Evolutionary conservation across 768 basidiomycete genomes (phyloP), one percentile per base, ranked within the genome.

Genomic region (Xanthoconium stramineum): DNA sequence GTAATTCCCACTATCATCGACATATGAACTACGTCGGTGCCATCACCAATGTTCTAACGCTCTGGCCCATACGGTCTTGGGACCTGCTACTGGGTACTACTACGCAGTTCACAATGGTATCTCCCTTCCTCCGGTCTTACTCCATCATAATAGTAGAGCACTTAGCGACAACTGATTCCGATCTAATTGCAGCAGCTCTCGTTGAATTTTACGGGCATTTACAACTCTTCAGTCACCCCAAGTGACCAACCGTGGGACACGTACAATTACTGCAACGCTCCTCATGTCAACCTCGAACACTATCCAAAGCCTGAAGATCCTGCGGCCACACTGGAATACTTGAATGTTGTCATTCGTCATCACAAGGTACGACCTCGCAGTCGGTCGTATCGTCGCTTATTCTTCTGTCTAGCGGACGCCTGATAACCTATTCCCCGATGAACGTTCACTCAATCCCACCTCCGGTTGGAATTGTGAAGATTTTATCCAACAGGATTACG

Each of bases 181-280:
- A 42, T 36, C 28, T 24, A 52, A 32, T n/a, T 38, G 20, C 36
- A 68, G 56, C 52, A 50, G n/a, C 46, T 56, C 29, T 36, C 53
- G 20, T 42, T 54, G 42, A 47, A 46, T 28, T 24, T 30, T 32
- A 60, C 58, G n/a, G 78, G 79, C 7, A 65, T 80, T 30, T 80
- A 80, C 62, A 72, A 76, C 45, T 72, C 77, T 6, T 80, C 79
- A 3, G 19, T 65, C 33, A 80, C 80, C 1, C 79, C 80, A 11
- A 52, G 52, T 1, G 36, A 58, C 44, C 61, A 75, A 12, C 75
- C 78, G 0, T 80, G 80, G 80, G 74, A 79, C 65, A 81, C 78
- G 29, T 80, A 81, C 69, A 81, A 80, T 50, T 81, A 79, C 53
- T 81, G 79, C 66, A 81, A 81, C 49, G 79, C 79, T 0, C 77